Percentiles rank a stretch among this genome's conserved stretches.
phyloP scores from a whole-genome alignment of 805 yeast genomes.

The Zygoascus flipseniorum region DNA sequence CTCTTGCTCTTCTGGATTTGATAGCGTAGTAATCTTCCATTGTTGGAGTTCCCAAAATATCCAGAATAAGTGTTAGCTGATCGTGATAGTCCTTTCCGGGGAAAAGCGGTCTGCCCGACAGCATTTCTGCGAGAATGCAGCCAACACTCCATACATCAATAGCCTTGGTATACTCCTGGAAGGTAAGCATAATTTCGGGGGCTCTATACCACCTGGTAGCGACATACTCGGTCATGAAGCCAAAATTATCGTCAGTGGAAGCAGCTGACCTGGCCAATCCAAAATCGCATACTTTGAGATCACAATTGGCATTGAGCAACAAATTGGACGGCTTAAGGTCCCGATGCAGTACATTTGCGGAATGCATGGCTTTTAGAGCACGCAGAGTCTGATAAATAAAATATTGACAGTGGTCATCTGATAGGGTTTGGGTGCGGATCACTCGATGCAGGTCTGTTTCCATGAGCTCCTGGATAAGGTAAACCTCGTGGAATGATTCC shows the following conservation, averaged over 20 bases:
- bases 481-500: conserved; percentile 77
- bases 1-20: conserved; percentile 77
- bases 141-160: conserved; percentile 98
- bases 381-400: conserved; percentile 85
- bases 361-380: conserved; percentile 83
- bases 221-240: conserved; percentile 94
- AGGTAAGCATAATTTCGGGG: conserved; percentile 92
- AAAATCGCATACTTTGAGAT: conserved; percentile 91
- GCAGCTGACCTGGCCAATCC: conserved; percentile 92
- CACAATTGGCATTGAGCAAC: conserved; percentile 92
- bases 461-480: conserved; percentile 78
- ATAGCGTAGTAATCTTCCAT: conserved; percentile 54
- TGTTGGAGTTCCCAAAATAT: conserved; percentile 89
- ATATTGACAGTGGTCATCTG: conserved; percentile 91
- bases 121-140: conserved; percentile 86
- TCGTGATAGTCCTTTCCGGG: conserved; percentile 95
- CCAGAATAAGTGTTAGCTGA: conserved; percentile 80
- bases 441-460: conserved; percentile 98
- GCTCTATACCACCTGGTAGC: conserved; percentile 99
- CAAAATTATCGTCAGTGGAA: conserved; percentile 74
- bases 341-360: conserved; percentile 90
- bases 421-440: conserved; percentile 76
- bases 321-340: conserved; percentile 93
- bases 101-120: conserved; percentile 86
- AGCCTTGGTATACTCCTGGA: conserved; percentile 91